Evolutionary conservation across 306 rosid species (phyloP).

Genomic region (Alnus rubra): DNA sequence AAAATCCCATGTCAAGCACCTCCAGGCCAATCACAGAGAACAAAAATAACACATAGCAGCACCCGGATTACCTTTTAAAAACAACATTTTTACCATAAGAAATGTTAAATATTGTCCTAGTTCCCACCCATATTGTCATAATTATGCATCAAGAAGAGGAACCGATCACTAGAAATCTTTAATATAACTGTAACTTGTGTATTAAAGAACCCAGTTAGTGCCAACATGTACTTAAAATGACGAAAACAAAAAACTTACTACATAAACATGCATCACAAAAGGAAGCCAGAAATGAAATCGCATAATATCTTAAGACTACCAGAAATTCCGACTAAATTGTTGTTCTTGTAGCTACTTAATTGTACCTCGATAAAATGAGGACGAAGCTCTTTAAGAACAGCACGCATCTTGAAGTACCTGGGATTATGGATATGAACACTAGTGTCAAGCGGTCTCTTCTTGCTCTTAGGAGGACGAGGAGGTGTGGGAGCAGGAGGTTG

Average conservation of each 20-base stretch:
- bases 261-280: not conserved
- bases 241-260: no score
- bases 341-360: not conserved
- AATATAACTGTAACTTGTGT: not conserved
- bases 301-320: not conserved
- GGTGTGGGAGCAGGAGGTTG: conserved; percentile 29
- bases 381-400: conserved; percentile 67
- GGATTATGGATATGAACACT: conserved; percentile 33
- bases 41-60: not conserved
- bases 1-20: not conserved
- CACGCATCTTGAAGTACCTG: conserved; percentile 59
- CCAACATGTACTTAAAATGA: not conserved
- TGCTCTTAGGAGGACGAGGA: conserved; percentile 31
- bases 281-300: conserved; percentile 7
- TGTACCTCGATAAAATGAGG: conserved; percentile 70
- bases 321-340: not conserved
- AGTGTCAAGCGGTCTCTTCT: conserved; percentile 54
- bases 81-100: not conserved
- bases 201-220: not conserved
- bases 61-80: not conserved
- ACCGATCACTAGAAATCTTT: not conserved
- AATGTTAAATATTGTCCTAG: not conserved
- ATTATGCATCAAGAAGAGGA: not conserved
- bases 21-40: not conserved
- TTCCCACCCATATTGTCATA: not conserved